Evolutionary conservation across 2,329 filamentous ascomycete species (phyloP), one percentile per base, ranked within the genome.

Genomic region (Sclerotiophoma versabilis): DNA sequence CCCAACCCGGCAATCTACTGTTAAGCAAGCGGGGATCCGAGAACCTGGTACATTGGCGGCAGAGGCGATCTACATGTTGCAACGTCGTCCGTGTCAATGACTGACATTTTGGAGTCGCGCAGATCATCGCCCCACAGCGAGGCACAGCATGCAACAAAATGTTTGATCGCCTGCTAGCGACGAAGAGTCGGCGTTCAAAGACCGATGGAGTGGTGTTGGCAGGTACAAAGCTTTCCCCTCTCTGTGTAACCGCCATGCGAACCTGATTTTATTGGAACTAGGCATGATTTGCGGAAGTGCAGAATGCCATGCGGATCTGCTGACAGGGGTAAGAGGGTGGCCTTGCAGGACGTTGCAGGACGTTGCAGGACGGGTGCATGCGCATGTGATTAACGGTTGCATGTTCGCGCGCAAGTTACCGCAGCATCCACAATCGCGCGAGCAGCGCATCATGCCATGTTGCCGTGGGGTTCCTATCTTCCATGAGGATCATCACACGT

Each of bases 341-440:
- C 34, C 41, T 45, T 46, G 41, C 51, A 57, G 27, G 22, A 54
- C 43, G 38, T 48, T 46, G 54, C 54, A 56, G 44, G 46, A 53
- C 30, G 45, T 9, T 49, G 54, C 57, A 54, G 38, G 44, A 55
- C 27, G 22, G 34, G 41, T 56, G 59, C 57, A 64, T 61, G 60
- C 47, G 58, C 61, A 64, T 69, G 65, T 70, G 67, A 69, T 57
- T 53, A 11, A 49, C 41, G 33, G 42, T 38, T 61, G 61, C 59
- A 64, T 60, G 43, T 54, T 64, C 59, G 59, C 25, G 12, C 41
- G 25, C 37, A 36, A 27, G 14, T 44, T 19, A 17, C 45, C 14
- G 34, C 45, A 41, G 27, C 56, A 64, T 42, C 63, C 60, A 43
- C 58, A 30, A 54, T 51, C 52, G 57, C 57, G 39, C 48, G 36